phyloP scores from a whole-genome alignment of 768 basidiomycete genomes.

The Holtermanniella nyarrowii region DNA sequence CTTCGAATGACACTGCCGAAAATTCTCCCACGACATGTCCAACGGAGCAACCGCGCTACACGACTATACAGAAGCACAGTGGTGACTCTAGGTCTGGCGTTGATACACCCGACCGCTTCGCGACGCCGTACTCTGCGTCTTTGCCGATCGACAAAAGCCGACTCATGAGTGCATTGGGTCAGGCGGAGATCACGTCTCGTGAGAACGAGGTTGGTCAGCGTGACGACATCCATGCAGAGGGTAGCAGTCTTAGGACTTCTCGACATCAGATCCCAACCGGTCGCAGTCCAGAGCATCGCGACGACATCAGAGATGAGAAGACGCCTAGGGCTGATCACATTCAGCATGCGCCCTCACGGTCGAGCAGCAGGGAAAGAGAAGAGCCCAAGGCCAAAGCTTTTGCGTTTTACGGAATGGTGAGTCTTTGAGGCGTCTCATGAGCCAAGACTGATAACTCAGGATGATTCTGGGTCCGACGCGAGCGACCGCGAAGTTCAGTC shows the following conservation, averaged over 20 bases:
- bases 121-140: constrained; percentile 25
- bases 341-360: not conserved
- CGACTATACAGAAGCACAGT: not conserved
- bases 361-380: not conserved
- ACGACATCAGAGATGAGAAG: not conserved
- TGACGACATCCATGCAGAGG: constrained; percentile 48
- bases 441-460: too few species aligned
- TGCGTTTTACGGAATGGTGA: constrained; percentile 40
- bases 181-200: constrained; percentile 37
- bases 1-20: constrained; percentile 9
- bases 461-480: constrained; percentile 33
- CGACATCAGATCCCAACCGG: constrained; percentile 25
- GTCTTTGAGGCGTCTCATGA: constrained; percentile 4
- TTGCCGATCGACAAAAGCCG: constrained; percentile 36
- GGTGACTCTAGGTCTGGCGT: constrained; percentile 31
- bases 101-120: constrained; percentile 40
- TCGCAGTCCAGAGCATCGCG: constrained; percentile 1
- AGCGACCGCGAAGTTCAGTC: constrained; percentile 29
- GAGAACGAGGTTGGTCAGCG: constrained; percentile 48
- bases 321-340: not conserved
- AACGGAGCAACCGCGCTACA: not conserved
- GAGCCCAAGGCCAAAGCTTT: constrained; percentile 34
- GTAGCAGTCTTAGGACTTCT: constrained; percentile 9
- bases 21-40: constrained; percentile 8
- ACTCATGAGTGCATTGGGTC: constrained; percentile 42